phyloP scores from a whole-genome alignment of 768 basidiomycete genomes.

The Suillus decipiens region DNA sequence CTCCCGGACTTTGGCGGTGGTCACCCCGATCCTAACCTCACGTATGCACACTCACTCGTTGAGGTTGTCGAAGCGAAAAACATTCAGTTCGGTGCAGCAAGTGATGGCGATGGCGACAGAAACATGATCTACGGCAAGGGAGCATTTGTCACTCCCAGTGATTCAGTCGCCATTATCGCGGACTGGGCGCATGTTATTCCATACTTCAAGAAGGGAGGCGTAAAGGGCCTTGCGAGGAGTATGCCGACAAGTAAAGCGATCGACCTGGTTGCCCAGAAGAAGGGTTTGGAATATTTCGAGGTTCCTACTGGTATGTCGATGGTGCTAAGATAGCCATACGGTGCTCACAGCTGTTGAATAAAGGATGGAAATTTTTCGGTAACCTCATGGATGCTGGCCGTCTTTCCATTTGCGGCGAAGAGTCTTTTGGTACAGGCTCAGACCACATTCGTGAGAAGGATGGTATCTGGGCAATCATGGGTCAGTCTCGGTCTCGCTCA shows the following conservation, averaged over 20 bases:
- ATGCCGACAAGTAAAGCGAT: conserved; percentile 99
- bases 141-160: conserved; percentile 97
- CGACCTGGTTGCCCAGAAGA: conserved; percentile 92
- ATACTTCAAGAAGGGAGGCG: conserved; percentile 84
- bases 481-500: conserved; percentile 44
- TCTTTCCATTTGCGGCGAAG: conserved; percentile 97
- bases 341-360: conserved; percentile 8
- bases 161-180: conserved; percentile 98
- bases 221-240: conserved; percentile 93
- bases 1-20: conserved; percentile 96
- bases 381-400: conserved; percentile 99
- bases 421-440: conserved; percentile 99
- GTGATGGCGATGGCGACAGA: conserved; percentile 96
- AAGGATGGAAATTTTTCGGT: conserved; percentile 99
- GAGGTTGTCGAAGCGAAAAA: conserved; percentile 84
- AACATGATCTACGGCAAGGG: conserved; percentile 99
- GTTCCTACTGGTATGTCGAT: conserved; percentile 82
- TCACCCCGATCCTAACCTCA: conserved; percentile 98
- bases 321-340: not conserved
- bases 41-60: conserved; percentile 93
- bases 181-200: conserved; percentile 93
- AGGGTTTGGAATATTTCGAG: conserved; percentile 90
- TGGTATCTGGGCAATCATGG: conserved; percentile 95
- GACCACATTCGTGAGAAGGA: conserved; percentile 99
- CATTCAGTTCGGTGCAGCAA: conserved; percentile 94